Base-by-base conservation (phyloP, 2,329 filamentous ascomycete genomes). In the Colletotrichum melonis region DNA sequence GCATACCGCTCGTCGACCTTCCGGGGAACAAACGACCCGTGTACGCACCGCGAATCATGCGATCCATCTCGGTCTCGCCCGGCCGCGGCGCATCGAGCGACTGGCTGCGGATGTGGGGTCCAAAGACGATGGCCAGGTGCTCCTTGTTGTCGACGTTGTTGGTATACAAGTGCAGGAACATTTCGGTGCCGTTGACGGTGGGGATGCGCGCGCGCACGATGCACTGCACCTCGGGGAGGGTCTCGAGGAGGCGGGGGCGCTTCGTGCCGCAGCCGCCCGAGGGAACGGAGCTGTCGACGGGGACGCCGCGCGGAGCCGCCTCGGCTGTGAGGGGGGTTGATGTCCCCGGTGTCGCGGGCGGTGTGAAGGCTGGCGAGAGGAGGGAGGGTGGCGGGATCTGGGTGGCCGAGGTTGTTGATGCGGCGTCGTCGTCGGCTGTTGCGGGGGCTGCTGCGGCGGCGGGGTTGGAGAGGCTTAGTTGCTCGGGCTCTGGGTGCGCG, bases 101-200 rank as follows among this genome's bases (percentile, higher is more conserved):
- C 83, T 88, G 82, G 86, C 91, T 91, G 81, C 97, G 90, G 76
- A 98, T 98, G 60, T 92, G 88, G 72, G 92, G 92, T 2, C 97
- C 97, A 82, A 99, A 99, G 0, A 99, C 97, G 79, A 99, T 98
- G 22, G 97, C 97, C 64, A 99, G 85, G 81, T 99, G 97, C 80
- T 99, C 97, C 83, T 99, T 99, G 76, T 92, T 94, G 82, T 99
- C 97, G 7, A 94, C 91, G 78, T 94, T 94, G 83, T 99, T 99
- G 75, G 92, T 92, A 84, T 99, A 99, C 0, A 98, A 87, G 80
- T 99, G 96, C 64, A 99, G 84, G 83, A 97, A 99, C 95, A 99
- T 98, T 83, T 99, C 95, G 12, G 95, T 94, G 4, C 96, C 96
- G 0, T 90, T 91, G 2, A 95, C 96, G 1, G 96, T 98, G 0